These are phyloP conservation scores for Westerdykella aurantiaca DNA, from an alignment of 2,329 filamentous ascomycete species.

Conservation along the genomic window DNA sequence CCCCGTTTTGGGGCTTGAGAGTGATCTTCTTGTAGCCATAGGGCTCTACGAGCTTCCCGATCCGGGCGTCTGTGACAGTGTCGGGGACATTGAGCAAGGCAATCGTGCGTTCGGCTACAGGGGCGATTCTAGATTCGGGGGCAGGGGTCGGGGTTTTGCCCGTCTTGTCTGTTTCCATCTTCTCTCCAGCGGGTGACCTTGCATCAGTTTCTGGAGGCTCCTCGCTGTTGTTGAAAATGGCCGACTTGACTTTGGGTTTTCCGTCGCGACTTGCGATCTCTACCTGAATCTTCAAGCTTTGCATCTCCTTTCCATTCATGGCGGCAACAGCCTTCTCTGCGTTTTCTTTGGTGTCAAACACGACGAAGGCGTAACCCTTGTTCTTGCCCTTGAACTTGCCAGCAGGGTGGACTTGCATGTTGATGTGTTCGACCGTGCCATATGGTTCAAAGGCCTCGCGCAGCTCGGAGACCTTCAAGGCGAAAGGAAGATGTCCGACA, in stretches of 20 bases:
- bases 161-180: constrained; percentile 5
- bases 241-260: constrained; percentile 44
- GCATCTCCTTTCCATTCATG: constrained; percentile 57
- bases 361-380: constrained; percentile 74
- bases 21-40: constrained; percentile 72
- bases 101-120: constrained; percentile 55
- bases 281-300: constrained; percentile 62
- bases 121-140: constrained; percentile 11
- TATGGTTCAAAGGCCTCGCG: constrained; percentile 66
- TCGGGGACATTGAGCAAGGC: constrained; percentile 83
- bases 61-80: constrained; percentile 81
- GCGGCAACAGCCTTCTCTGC: constrained; percentile 28
- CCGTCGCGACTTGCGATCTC: constrained; percentile 41
- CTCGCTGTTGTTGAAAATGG: constrained; percentile 42
- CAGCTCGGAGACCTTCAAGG: constrained; percentile 67
- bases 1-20: constrained; percentile 73
- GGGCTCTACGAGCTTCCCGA: constrained; percentile 65
- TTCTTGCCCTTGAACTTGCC: constrained; percentile 59
- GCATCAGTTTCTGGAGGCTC: constrained; percentile 33
- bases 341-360: constrained; percentile 39
- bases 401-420: constrained; percentile 53
- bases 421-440: constrained; percentile 66
- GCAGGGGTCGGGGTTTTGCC: constrained; percentile 22
- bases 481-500: constrained; percentile 78
- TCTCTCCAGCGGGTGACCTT: neutral